phyloP scores from a whole-genome alignment of 805 yeast species.

The Cyberlindnera lachancei region DNA sequence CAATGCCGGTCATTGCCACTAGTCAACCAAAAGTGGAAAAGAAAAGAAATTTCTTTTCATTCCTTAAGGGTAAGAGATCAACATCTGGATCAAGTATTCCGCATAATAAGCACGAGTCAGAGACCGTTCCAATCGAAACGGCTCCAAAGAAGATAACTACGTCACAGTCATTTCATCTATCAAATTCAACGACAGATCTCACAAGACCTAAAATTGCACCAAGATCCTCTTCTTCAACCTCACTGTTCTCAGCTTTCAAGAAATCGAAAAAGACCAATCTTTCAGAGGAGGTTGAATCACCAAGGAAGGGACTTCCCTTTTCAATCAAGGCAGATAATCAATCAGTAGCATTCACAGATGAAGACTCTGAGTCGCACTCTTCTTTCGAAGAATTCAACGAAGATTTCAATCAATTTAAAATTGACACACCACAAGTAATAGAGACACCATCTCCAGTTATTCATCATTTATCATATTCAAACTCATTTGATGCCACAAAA shows the following conservation, averaged over 20 bases:
- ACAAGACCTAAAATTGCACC: slow-evolving; percentile 11
- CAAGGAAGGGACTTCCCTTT: no score
- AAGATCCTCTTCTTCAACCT: slow-evolving; percentile 20
- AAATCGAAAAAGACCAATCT: slow-evolving; percentile 8
- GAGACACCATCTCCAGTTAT: not conserved
- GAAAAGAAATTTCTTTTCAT: slow-evolving; percentile 16
- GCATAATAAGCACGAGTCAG: not conserved
- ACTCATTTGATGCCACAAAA: no score
- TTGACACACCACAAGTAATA: not conserved
- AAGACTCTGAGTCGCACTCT: slow-evolving; percentile 5
- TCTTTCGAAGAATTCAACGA: slow-evolving; percentile 18
- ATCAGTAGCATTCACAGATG: not conserved
- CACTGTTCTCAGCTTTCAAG: slow-evolving; percentile 21
- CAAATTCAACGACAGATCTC: slow-evolving; percentile 7
- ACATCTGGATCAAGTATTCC: slow-evolving; percentile 11
- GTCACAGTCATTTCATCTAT: slow-evolving; percentile 17
- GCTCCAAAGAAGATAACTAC: slow-evolving; percentile 2
- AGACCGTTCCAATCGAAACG: not conserved
- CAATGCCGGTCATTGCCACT: slow-evolving; percentile 15
- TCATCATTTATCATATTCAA: no score
- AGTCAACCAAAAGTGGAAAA: slow-evolving; percentile 9
- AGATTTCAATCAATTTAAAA: slow-evolving; percentile 17
- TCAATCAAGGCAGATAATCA: no score
- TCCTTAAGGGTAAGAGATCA: slow-evolving; percentile 16
- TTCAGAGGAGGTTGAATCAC: no score